Percentiles rank a stretch among this genome's conserved stretches.
Evolutionary conservation across 192 early-diverging fungal species (phyloP).

Genomic region (Geosiphon pyriformis): DNA sequence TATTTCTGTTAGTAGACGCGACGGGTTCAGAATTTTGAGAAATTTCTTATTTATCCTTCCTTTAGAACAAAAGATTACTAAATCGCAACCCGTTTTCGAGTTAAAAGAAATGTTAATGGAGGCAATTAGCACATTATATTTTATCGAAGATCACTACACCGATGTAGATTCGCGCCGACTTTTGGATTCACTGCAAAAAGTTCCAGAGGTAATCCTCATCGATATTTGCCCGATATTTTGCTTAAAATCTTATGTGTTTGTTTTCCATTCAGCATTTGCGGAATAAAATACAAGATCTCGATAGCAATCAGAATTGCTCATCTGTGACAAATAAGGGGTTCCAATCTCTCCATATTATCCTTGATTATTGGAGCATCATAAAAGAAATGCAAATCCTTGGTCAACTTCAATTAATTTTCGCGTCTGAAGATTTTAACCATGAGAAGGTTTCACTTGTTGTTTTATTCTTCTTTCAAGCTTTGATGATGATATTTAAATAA

Average conservation of each 20-base stretch:
- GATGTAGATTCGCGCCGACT: constrained; percentile 30
- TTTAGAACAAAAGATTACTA: not conserved
- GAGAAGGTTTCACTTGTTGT: not conserved
- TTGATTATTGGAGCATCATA: constrained; percentile 44
- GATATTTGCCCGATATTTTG: not conserved
- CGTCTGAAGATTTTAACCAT: not conserved
- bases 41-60: constrained; percentile 5
- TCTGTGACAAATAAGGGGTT: too few relatives aligned
- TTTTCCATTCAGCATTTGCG: constrained; percentile 1
- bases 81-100: constrained; percentile 22
- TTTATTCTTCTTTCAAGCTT: not conserved
- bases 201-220: constrained; percentile 43
- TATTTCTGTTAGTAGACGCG: too few relatives aligned
- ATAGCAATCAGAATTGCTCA: too few relatives aligned
- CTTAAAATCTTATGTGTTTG: constrained; percentile 2
- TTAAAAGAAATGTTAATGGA: constrained; percentile 62
- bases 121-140: constrained; percentile 63
- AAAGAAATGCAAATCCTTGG: constrained; percentile 47
- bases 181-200: constrained; percentile 40
- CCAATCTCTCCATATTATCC: not conserved
- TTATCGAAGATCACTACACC: constrained; percentile 51
- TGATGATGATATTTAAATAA: constrained; percentile 5
- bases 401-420: constrained; percentile 23
- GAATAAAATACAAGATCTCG: not conserved
- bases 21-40: too few relatives aligned